Conservation (phyloP, 139 green algal genomes). For the Zygnema cylindricum region DNA sequence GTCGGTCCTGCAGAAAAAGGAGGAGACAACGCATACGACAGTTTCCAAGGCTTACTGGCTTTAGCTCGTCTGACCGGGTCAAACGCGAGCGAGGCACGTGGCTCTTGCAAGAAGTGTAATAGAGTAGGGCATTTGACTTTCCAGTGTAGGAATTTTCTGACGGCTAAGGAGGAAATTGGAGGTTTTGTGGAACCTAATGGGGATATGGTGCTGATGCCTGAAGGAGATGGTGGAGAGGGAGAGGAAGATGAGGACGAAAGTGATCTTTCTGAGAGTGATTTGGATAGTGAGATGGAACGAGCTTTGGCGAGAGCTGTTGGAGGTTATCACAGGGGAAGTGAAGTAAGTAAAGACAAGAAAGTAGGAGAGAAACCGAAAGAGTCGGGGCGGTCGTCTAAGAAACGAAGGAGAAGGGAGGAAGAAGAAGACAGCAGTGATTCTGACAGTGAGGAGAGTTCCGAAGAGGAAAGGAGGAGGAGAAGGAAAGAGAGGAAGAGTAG, state of each 20-base stretch:
- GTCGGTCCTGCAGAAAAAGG: not conserved
- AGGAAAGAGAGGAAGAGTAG: conserved; percentile 40
- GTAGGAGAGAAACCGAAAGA: conserved; percentile 20
- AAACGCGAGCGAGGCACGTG: conserved; percentile 48
- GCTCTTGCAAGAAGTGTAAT: conserved; percentile 59
- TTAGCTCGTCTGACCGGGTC: conserved; percentile 55
- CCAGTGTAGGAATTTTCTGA: conserved; percentile 64
- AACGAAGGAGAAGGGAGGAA: conserved; percentile 23
- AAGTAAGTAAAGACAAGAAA: not conserved
- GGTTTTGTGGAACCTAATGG: not conserved
- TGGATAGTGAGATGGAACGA: conserved; percentile 53
- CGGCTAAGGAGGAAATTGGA: conserved; percentile 39
- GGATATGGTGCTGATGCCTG: not conserved
- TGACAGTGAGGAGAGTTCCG: conserved; percentile 13
- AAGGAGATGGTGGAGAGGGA: not conserved
- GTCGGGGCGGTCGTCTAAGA: not conserved
- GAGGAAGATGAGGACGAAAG: conserved; percentile 7
- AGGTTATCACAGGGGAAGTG: not conserved
- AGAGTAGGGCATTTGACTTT: conserved; percentile 61
- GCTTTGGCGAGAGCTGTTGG: conserved; percentile 13
- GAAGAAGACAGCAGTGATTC: conserved; percentile 27
- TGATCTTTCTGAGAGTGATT: conserved; percentile 42
- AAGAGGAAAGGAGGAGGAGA: conserved; percentile 12
- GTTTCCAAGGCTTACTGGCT: conserved; percentile 57
- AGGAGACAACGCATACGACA: conserved; percentile 59